Base-by-base conservation (phyloP, 441 rosid species). In the Manihot esculenta region DNA sequence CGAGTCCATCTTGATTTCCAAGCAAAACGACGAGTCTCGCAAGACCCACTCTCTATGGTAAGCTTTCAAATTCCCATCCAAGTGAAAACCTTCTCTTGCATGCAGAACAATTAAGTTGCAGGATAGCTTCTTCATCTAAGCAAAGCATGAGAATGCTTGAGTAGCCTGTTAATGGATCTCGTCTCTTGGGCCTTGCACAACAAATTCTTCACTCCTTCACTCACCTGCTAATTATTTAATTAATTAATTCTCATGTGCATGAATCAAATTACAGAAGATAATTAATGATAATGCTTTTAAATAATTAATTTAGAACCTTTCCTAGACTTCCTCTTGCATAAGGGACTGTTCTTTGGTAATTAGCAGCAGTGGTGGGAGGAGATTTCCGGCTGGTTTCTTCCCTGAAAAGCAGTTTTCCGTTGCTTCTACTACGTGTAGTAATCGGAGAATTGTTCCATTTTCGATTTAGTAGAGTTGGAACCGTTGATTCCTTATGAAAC, bases 351-450 rank as follows among this genome's bases (percentile, higher is more conserved):
- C 97, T 88, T 69, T 86, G 91, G 72, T 75, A 74, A 44, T 59
- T 81, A 20, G 71, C 27, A 41, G 71, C 27, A 41, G 85, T 65
- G 27, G 84, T 70, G 20, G 84, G 80, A 42, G 89, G 79, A 75
- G 86, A 82, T 66, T 83, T 89, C 18, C 85, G 73, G 65, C 74
- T 73, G 12, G 59, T 68, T 64, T 79, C 79, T 78, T 82, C 84
- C 50, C 76, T 76, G 61, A 64, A 65, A 56, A 42, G 17, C 66
- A 74, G 15, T 62, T 75, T 86, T 9, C 81, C 87, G 67, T 76
- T 82, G 68, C 90, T 81, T 81, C 93, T 86, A 74, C 97, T 92
- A 70, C 99, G 74, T n/a, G 97, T 89, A 50, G 77, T 80, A 0
- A 92, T 71, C 6, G 88, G 75, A 65, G 82, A 66, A 42, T 67